Evolutionary conservation across 257 asterid species (phyloP), one percentile per base, ranked within the genome.

Genomic region (Plectranthus barbatus): DNA sequence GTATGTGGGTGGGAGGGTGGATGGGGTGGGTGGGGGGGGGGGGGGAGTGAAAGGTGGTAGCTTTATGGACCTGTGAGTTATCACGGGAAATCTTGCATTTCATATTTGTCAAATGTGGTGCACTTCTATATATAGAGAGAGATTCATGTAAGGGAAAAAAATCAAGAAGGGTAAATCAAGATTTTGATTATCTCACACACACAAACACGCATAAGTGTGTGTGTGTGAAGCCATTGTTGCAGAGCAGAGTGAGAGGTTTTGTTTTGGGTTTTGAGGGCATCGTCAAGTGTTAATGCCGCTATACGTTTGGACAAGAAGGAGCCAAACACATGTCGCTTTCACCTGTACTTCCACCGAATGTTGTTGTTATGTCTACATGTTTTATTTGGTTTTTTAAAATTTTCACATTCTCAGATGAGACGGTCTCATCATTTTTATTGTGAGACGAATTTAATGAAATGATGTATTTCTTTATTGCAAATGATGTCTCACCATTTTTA

Each of bases 1-100:
- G n/a, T n/a, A n/a, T n/a, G n/a, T n/a, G n/a, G n/a, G n/a, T n/a
- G n/a, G n/a, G n/a, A n/a, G n/a, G n/a, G n/a, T n/a, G n/a, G n/a
- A n/a, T n/a, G 69, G 67, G 2, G 67, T n/a, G 72, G 47, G 2
- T 9, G 42, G 13, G 12, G 5, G 9, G n/a, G 12, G 11, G 7
- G 53, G 7, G 20, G 12, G 40, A 66, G 62, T 54, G 68, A 48
- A 61, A 64, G 75, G 79, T 59, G 79, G 73, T 65, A 61, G 83
- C 71, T 79, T 77, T 77, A 66, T 74, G 74, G 79, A 78, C 90
- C 63, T 69, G 82, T 77, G 94, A 81, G 74, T 67, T 78, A 57
- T 84, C 93, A 88, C 96, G 86, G 63, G 94, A 82, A 77, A 76
- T 45, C 74, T 73, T 50, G 88, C 74, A 66, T 33, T 37, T 70